Percentiles rank a stretch among this genome's conserved stretches.
Conservation (phyloP, 2,329 filamentous ascomycete species). For the Alternaria sp. region DNA sequence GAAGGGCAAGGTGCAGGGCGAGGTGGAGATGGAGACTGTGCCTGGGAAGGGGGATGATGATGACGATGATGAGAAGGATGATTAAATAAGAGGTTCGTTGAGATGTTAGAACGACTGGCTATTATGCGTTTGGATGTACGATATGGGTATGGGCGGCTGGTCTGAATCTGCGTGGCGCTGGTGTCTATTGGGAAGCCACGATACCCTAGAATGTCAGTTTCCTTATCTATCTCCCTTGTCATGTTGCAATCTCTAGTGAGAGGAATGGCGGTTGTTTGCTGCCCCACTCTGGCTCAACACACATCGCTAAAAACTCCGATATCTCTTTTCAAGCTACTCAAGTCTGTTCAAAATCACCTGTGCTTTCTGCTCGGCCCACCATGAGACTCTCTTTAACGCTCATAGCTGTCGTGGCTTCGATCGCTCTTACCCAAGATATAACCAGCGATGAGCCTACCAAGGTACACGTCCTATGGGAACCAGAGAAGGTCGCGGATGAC, state of each 20-base stretch:
- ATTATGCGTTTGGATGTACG: background rate
- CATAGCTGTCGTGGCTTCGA: background rate
- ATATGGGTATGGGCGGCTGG: background rate
- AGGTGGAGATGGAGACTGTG: constrained; percentile 43
- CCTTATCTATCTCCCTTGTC: no score
- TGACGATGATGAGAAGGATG: constrained; percentile 23
- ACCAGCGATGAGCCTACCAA: no score
- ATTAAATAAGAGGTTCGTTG: background rate
- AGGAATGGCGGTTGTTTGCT: no score
- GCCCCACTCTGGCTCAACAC: no score
- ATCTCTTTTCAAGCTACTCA: no score
- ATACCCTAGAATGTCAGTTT: background rate
- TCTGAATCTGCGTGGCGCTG: background rate
- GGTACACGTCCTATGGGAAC: no score
- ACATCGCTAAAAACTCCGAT: no score
- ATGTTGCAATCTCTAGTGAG: no score
- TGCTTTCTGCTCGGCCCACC: no score
- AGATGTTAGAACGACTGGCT: no score
- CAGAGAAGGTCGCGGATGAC: background rate
- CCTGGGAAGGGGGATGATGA: constrained; percentile 36
- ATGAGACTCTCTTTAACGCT: no score
- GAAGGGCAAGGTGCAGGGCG: constrained; percentile 36
- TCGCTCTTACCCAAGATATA: background rate
- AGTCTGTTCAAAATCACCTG: no score
- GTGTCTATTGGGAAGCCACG: background rate